Percentiles rank a stretch among this genome's conserved stretches.
These are phyloP conservation scores for Colletotrichum limetticola DNA, from an alignment of 2,329 filamentous ascomycete genomes.

Conservation along the genomic window DNA sequence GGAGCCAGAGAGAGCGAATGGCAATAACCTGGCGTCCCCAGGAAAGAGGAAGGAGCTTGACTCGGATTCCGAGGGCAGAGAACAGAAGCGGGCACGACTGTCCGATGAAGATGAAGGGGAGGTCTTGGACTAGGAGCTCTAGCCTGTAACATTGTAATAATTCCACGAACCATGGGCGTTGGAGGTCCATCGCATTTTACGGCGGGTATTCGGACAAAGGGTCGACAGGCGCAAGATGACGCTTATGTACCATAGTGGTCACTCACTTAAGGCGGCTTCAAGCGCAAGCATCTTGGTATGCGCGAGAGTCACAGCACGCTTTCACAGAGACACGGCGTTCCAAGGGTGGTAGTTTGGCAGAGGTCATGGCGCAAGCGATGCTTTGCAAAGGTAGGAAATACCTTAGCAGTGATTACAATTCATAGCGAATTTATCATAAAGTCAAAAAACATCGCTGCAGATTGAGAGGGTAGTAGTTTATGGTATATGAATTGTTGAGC, in stretches of 20 bases:
- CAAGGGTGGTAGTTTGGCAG: neutral
- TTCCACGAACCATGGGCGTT: constrained; percentile 20
- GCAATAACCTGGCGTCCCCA: constrained; percentile 48
- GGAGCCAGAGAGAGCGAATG: constrained; percentile 38
- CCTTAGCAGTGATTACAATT: constrained; percentile 9
- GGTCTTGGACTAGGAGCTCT: constrained; percentile 40
- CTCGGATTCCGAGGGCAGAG: constrained; percentile 47
- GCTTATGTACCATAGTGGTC: constrained; percentile 16
- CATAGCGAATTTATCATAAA: constrained; percentile 8
- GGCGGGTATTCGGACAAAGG: neutral
- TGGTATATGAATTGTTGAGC: constrained; percentile 3
- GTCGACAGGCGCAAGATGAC: neutral
- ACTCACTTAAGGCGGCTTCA: neutral
- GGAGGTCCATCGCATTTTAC: constrained; percentile 7
- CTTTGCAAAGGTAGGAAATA: constrained; percentile 12
- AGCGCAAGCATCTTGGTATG: neutral
- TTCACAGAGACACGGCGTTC: constrained; percentile 20
- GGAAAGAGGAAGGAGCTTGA: constrained; percentile 56
- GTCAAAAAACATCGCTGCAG: neutral
- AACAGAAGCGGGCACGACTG: constrained; percentile 56
- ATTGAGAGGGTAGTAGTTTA: neutral
- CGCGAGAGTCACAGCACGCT: neutral
- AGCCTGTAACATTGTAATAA: constrained; percentile 23
- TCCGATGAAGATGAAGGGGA: constrained; percentile 61
- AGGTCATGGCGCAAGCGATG: constrained; percentile 20